phyloP scores from a whole-genome alignment of 1,139 yeast species.

The Hyphopichia buzzinii region DNA sequence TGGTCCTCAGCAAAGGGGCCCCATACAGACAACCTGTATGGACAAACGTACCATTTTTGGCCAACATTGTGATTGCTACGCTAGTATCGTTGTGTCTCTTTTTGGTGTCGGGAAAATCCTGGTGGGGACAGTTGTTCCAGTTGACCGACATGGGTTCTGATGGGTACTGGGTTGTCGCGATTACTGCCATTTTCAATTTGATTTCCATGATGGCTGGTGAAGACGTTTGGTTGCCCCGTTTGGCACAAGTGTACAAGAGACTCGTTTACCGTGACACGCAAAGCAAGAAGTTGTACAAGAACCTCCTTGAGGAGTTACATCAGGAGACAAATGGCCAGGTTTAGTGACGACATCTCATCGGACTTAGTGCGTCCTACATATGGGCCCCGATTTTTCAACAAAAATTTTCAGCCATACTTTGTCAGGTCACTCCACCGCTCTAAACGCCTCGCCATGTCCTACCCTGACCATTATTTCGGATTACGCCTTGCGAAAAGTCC shows the following conservation, averaged over 20 bases:
- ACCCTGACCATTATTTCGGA: no score
- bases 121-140: constrained; percentile 70
- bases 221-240: constrained; percentile 22
- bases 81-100: constrained; percentile 50
- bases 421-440: no score
- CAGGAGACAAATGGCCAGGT: no score
- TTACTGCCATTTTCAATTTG: constrained; percentile 51
- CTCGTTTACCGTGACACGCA: constrained; percentile 18
- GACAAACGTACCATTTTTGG: constrained; percentile 68
- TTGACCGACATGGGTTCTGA: constrained; percentile 56
- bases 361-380: no score
- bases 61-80: constrained; percentile 53
- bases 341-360: neutral
- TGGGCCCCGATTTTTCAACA: no score
- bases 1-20: constrained; percentile 83
- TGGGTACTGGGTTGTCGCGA: constrained; percentile 52
- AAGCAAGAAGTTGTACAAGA: constrained; percentile 44
- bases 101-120: constrained; percentile 45
- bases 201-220: constrained; percentile 47
- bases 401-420: neutral
- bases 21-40: constrained; percentile 86
- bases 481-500: no score
- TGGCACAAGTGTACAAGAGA: constrained; percentile 33
- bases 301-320: constrained; percentile 29
- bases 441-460: no score